A percentile compares a stretch with the other conserved stretches of the same genome.
Evolutionary conservation across 257 asterid species (phyloP).

Genomic region (Jaltomata sinuosa): DNA sequence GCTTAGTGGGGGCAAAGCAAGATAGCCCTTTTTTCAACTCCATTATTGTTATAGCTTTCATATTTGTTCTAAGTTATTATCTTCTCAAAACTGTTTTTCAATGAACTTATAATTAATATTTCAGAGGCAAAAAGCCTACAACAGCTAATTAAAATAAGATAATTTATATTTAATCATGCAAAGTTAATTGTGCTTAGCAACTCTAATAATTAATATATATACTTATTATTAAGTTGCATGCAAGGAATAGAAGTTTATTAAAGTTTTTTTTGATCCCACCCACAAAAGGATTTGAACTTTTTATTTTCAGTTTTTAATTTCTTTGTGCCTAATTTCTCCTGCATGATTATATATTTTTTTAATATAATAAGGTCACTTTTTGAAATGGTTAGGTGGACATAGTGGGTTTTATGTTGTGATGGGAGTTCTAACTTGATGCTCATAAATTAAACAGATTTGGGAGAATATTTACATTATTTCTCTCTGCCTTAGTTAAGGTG

Average conservation of each 20-base stretch:
- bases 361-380: background rate
- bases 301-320: background rate
- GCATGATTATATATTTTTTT: background rate
- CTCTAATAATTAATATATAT: too few species aligned
- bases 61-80: slow-evolving; percentile 38
- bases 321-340: background rate
- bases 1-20: slow-evolving; percentile 57
- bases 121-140: slow-evolving; percentile 2
- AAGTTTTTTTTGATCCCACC: background rate
- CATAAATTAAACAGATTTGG: background rate
- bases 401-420: background rate
- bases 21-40: slow-evolving; percentile 39
- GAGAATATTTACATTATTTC: background rate
- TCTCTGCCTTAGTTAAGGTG: background rate
- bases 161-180: slow-evolving; percentile 20
- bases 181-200: slow-evolving; percentile 1
- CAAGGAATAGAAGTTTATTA: background rate
- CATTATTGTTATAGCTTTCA: slow-evolving; percentile 40
- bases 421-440: background rate
- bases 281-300: background rate
- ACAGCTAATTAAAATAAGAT: background rate
- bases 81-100: slow-evolving; percentile 21
- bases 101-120: slow-evolving; percentile 1
- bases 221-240: background rate
- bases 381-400: background rate